Evolutionary conservation across 2,329 filamentous ascomycete genomes (phyloP).

Genomic region (Botrytis pseudocinerea): DNA sequence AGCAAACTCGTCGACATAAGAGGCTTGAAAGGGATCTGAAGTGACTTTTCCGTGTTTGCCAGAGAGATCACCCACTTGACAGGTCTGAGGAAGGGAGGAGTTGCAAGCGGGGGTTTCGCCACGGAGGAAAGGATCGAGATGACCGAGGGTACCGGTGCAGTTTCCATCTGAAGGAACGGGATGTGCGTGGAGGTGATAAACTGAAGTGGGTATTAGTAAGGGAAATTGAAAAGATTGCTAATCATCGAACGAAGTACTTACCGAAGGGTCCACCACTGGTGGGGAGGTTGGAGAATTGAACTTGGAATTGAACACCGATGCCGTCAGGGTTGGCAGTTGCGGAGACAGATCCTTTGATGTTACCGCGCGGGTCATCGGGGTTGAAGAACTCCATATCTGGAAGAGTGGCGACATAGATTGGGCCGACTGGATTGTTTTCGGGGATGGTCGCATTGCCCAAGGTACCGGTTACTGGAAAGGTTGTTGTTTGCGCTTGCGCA

Average conservation of each 20-base stretch:
- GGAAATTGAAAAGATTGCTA: too few relatives aligned
- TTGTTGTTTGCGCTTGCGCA: constrained; percentile 31
- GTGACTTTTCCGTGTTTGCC: constrained; percentile 70
- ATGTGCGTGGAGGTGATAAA: constrained; percentile 70
- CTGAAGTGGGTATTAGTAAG: constrained; percentile 44
- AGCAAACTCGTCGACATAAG: constrained; percentile 59
- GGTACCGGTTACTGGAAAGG: constrained; percentile 33
- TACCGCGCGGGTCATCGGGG: constrained; percentile 49
- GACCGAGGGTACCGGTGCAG: constrained; percentile 66
- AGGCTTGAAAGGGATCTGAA: constrained; percentile 49
- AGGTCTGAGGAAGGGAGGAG: constrained; percentile 56
- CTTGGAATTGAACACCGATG: constrained; percentile 55
- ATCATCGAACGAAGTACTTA: constrained; percentile 44
- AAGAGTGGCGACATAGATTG: constrained; percentile 57
- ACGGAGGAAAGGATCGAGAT: constrained; percentile 70
- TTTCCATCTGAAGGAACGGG: constrained; percentile 67
- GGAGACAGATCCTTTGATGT: constrained; percentile 55
- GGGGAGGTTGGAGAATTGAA: constrained; percentile 60
- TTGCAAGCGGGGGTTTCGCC: constrained; percentile 61
- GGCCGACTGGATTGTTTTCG: constrained; percentile 55
- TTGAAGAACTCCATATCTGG: constrained; percentile 50
- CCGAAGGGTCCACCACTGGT: constrained; percentile 58
- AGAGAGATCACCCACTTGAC: constrained; percentile 74
- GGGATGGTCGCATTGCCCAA: constrained; percentile 54
- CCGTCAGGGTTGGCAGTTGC: constrained; percentile 51